phyloP scores from a whole-genome alignment of 345 rosid species.

The Geranium brycei region DNA sequence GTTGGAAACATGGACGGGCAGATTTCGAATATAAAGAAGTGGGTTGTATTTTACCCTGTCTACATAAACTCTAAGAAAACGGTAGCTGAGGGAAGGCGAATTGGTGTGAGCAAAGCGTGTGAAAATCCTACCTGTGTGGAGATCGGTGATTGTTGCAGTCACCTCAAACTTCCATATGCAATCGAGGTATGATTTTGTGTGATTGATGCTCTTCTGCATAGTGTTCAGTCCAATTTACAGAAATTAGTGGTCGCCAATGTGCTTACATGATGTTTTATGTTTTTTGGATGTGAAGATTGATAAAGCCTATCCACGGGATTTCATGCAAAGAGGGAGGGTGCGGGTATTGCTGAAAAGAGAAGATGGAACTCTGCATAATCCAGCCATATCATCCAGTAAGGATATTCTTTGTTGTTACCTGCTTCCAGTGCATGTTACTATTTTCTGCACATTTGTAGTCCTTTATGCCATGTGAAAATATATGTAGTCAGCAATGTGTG shows the following conservation, averaged over 20 bases:
- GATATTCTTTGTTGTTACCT: not conserved
- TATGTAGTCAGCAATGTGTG: not conserved
- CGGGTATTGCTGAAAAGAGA: conserved; percentile 67
- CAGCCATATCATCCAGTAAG: conserved; percentile 68
- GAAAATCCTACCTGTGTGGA: conserved; percentile 76
- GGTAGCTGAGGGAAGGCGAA: conserved; percentile 75
- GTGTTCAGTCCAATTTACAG: not conserved
- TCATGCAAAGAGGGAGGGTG: conserved; percentile 89
- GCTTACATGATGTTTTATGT: not conserved
- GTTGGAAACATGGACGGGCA: conserved; percentile 30
- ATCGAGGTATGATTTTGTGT: conserved; percentile 45
- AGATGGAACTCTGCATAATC: conserved; percentile 70
- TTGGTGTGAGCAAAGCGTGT: conserved; percentile 52
- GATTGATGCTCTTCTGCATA: not conserved
- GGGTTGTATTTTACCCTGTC: conserved; percentile 77
- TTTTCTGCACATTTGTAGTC: not conserved
- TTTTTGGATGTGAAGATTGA: conserved; percentile 34
- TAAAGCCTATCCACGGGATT: conserved; percentile 89
- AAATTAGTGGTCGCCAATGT: not conserved
- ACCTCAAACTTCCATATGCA: conserved; percentile 52
- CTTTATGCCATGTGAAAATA: not conserved
- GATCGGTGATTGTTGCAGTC: conserved; percentile 76
- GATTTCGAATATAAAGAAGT: conserved; percentile 38
- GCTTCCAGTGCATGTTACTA: not conserved
- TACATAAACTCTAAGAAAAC: conserved; percentile 89